Evolutionary conservation across 164 flowering plant genomes (phyloP), one percentile per base, ranked within the genome.

Genomic region (Aristolochia contorta): DNA sequence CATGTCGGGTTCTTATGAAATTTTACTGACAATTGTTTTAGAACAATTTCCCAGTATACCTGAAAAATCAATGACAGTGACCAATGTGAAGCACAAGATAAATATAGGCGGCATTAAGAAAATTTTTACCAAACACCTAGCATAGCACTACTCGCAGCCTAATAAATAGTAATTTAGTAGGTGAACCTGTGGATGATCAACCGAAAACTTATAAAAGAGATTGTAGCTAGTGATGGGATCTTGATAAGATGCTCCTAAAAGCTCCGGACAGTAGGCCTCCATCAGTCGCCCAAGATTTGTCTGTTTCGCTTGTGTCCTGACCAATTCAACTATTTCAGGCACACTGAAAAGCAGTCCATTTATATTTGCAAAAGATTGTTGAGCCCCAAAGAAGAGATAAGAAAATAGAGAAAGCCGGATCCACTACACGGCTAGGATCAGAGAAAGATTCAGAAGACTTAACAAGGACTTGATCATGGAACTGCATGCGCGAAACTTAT

Each of bases 151-250:
- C 43, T 10, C 9, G 7, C 43, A 6, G 43, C 43, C 12, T 37
- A 37, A 37, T 10, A 37, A 50, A 24, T 22, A 54, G 16, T 23
- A 16, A 54, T 23, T 8, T 13, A 22, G 30, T 25, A 53, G 47
- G 16, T 21, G 67, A 69, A 82, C 96, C 79, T 88, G 85, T 52
- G 95, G 99, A 65, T 88, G 75, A 33, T 84, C 71, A 63, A 75
- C 85, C 27, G 92, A 72, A 78, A 81, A 86, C 54, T 79, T 70
- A 25, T 78, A 89, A 65, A 90, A 90, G 54, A 77, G 77, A 46
- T 27, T 67, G 70, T 71, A 87, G 72, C 99, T 93, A 59, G 86
- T 53, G 46, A 90, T 79, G 9, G 97, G 99, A 69, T 93, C 89
- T 60, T 72, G 75, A 79, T 93, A 93, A 12, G 69, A 67, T 18